phyloP scores from a whole-genome alignment of 2,329 filamentous ascomycete genomes.

The Fusarium sp. region DNA sequence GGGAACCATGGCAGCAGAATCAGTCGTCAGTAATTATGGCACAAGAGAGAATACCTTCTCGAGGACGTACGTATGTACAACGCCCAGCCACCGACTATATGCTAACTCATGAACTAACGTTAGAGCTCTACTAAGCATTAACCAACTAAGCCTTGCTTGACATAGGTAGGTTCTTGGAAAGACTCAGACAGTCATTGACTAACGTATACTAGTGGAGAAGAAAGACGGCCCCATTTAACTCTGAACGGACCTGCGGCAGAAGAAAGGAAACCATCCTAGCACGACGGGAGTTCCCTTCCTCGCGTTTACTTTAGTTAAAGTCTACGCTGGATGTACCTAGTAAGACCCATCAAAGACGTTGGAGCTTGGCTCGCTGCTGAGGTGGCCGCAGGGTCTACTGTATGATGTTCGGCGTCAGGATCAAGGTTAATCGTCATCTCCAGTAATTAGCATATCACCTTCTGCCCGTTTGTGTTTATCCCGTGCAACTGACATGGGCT shows the following conservation, averaged over 20 bases:
- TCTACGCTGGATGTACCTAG: neutral
- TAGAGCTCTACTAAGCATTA: slow-evolving; percentile 3
- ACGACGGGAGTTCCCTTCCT: slow-evolving; percentile 36
- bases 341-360: slow-evolving; percentile 19
- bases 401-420: neutral
- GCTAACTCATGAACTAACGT: neutral
- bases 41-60: neutral
- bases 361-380: neutral
- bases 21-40: neutral
- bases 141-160: neutral
- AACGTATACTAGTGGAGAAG: neutral
- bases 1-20: neutral
- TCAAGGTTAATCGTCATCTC: neutral
- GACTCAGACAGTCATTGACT: neutral
- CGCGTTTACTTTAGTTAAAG: slow-evolving; percentile 5
- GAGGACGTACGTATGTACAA: neutral
- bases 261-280: slow-evolving; percentile 22
- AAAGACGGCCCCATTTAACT: slow-evolving; percentile 5
- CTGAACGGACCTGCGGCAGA: slow-evolving; percentile 6
- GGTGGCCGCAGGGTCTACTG: neutral
- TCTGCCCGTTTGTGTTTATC: neutral
- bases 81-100: neutral
- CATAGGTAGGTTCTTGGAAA: neutral
- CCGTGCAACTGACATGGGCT: neutral
- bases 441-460: neutral